Evolutionary conservation across 2,329 filamentous ascomycete species (phyloP), one percentile per base, ranked within the genome.

Genomic region (Xylaria sp.): DNA sequence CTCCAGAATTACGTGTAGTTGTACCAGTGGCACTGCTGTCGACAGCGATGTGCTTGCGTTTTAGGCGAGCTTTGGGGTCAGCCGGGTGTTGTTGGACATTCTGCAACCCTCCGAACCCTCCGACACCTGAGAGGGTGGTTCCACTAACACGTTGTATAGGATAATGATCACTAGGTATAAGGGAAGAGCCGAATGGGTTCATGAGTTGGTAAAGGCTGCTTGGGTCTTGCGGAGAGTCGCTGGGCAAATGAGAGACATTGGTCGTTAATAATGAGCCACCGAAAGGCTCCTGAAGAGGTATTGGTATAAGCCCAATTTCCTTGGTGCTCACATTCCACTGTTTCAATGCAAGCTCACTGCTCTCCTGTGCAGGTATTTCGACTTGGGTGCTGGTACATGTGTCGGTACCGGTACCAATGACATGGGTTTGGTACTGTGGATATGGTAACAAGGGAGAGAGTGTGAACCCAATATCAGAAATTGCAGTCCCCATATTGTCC

Each of bases 301-400:
- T 27, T 29, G 29, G 55, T 53, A 51, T 12, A 54, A 32, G 25
- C 21, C 13, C 35, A 18, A 35, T 5, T 13, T 35, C 42, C 9
- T 25, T 50, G n/a, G 29, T 21, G n/a, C 32, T 35, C 32, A 13
- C 29, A 62, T 47, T 32, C 57, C 59, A 60, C 27, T 40, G 57
- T 42, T 53, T 44, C n/a, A 54, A 54, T 32, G 59, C n/a, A 40
- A 42, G 18, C 47, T 37, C 10, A 18, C 57, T 27, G 16, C 37
- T 47, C 32, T 51, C 55, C 55, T 54, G 53, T 37, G 62, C 23
- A 61, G 21, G n/a, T 57, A 42, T 27, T 65, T 63, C 62, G 29
- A 44, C n/a, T n/a, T 62, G 58, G 53, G 63, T 29, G 25, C 6
- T 47, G 3, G 61, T 4, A 6, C 29, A 23, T 6, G 37, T 53